These are phyloP conservation scores for Psilocybe sp. DNA, from an alignment of 768 basidiomycete genomes.

Conservation along the genomic window DNA sequence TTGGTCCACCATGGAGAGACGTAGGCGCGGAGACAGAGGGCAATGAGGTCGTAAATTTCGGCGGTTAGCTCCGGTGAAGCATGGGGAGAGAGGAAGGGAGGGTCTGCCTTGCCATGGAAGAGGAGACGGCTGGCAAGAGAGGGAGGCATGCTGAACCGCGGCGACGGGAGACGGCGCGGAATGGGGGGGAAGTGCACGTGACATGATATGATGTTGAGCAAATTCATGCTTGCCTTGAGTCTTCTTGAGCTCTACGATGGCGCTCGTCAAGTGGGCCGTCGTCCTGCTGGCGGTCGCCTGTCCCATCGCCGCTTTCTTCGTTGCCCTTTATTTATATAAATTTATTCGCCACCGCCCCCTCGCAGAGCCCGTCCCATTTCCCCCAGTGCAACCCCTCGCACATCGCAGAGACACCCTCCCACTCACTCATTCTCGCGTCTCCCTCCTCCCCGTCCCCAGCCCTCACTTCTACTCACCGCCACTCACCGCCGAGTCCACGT, in stretches of 20 bases:
- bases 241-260: constrained; percentile 8
- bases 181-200: constrained; percentile 7
- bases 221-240: constrained; percentile 10
- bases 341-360: constrained; percentile 28
- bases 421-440: constrained; percentile 34
- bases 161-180: constrained; percentile 4
- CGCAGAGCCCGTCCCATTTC: constrained; percentile 44
- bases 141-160: constrained; percentile 21
- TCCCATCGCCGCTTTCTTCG: constrained; percentile 35
- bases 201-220: background rate
- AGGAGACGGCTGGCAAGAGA: constrained; percentile 50
- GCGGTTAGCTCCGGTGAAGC: constrained; percentile 55
- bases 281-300: constrained; percentile 49
- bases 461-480: constrained; percentile 20
- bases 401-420: constrained; percentile 53
- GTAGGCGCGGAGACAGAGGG: constrained; percentile 74
- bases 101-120: constrained; percentile 53
- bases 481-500: constrained; percentile 25
- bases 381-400: constrained; percentile 64
- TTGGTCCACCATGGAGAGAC: constrained; percentile 87
- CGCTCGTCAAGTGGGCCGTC: constrained; percentile 37
- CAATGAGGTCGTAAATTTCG: constrained; percentile 77
- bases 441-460: constrained; percentile 19
- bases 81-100: constrained; percentile 49
- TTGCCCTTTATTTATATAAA: constrained; percentile 35